Evolutionary conservation across 495 filamentous ascomycete species (phyloP).

Genomic region (Cercophora sp.): DNA sequence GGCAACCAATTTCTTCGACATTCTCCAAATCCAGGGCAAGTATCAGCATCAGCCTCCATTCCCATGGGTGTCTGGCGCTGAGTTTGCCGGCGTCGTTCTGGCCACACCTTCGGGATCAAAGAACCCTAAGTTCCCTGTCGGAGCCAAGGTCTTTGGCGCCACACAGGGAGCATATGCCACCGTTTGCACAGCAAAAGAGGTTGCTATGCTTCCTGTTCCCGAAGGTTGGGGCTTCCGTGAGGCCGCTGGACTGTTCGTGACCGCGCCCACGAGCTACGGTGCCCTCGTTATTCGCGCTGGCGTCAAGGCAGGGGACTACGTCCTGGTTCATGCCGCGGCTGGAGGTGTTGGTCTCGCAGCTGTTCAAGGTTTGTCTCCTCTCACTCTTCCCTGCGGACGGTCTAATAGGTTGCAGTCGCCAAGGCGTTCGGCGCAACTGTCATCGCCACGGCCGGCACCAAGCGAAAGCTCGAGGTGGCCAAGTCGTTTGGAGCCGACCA

Average conservation of each 20-base stretch:
- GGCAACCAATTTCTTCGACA: conserved; percentile 94
- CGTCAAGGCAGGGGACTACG: conserved; percentile 74
- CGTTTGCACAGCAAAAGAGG: conserved; percentile 62
- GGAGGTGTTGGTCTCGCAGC: conserved; percentile 90
- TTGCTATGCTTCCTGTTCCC: conserved; percentile 67
- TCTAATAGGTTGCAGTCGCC: conserved; percentile 46
- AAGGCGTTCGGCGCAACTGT: conserved; percentile 88
- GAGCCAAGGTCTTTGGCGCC: conserved; percentile 82
- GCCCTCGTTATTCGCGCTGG: conserved; percentile 74
- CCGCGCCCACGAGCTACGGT: conserved; percentile 85
- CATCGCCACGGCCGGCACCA: conserved; percentile 78
- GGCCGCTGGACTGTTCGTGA: conserved; percentile 86
- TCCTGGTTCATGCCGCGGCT: conserved; percentile 88
- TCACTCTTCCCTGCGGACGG: not conserved
- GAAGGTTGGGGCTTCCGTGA: conserved; percentile 76
- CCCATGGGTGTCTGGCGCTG: conserved; percentile 82
- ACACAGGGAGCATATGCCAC: conserved; percentile 84
- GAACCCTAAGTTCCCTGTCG: conserved; percentile 57
- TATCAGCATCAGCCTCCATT: conserved; percentile 65
- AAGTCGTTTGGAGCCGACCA: conserved; percentile 79
- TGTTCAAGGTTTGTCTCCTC: conserved; percentile 58
- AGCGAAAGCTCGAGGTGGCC: conserved; percentile 75
- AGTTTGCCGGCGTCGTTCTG: conserved; percentile 78
- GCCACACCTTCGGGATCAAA: conserved; percentile 51
- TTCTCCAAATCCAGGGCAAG: conserved; percentile 81